These are phyloP conservation scores for Neocatenulostroma microsporum DNA, from an alignment of 2,329 filamentous ascomycete species.

Conservation along the genomic window DNA sequence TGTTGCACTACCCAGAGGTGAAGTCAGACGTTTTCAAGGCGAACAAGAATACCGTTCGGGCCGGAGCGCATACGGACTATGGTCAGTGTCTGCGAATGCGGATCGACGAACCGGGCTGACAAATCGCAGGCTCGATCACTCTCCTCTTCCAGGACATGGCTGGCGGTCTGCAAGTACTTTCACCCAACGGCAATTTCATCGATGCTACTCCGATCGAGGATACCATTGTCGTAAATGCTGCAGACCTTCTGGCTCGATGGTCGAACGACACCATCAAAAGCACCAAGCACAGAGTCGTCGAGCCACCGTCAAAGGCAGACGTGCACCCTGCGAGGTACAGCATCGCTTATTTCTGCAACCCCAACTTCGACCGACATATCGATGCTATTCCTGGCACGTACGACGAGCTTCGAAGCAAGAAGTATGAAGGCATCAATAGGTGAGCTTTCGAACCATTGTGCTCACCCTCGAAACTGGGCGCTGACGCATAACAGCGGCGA, in stretches of 20 bases:
- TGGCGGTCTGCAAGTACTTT: slow-evolving; percentile 55
- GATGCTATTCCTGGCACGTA: slow-evolving; percentile 77
- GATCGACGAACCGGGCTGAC: slow-evolving; percentile 3
- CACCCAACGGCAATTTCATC: slow-evolving; percentile 66
- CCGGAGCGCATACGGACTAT: slow-evolving; percentile 69
- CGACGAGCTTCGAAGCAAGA: slow-evolving; percentile 57
- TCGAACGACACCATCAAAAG: slow-evolving; percentile 87
- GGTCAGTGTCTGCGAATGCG: slow-evolving; percentile 26
- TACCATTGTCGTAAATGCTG: slow-evolving; percentile 82
- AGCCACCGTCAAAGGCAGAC: slow-evolving; percentile 56
- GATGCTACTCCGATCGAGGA: slow-evolving; percentile 74
- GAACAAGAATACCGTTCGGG: slow-evolving; percentile 50
- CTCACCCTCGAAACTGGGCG: background rate
- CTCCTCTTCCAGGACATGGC: slow-evolving; percentile 47
- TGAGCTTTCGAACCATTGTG: slow-evolving; percentile 11
- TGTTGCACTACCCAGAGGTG: slow-evolving; percentile 46
- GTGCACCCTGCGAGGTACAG: slow-evolving; percentile 70
- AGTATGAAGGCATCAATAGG: slow-evolving; percentile 64
- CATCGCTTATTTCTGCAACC: slow-evolving; percentile 89
- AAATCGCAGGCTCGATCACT: slow-evolving; percentile 36
- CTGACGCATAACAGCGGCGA: slow-evolving; percentile 51
- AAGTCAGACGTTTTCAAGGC: slow-evolving; percentile 49
- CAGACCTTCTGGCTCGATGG: slow-evolving; percentile 66
- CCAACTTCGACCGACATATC: slow-evolving; percentile 67
- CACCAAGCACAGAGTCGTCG: slow-evolving; percentile 82